Conservation (phyloP, 805 yeast species). For the Sugiyamaella lignohabitans region DNA sequence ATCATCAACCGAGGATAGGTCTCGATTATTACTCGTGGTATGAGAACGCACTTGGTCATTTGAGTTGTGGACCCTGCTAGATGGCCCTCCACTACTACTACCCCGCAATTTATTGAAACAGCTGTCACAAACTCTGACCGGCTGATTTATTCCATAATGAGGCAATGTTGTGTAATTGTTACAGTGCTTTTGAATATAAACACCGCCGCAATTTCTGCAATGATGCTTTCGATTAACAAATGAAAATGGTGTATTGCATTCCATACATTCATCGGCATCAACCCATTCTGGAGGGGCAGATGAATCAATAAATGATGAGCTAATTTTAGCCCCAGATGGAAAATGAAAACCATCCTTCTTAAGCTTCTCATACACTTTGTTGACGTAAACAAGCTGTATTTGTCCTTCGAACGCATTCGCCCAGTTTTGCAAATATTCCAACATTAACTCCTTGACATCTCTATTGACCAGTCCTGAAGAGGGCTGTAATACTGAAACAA, state of each 20-base stretch:
- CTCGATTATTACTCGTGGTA: constrained; percentile 5
- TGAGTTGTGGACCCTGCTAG: constrained; percentile 5
- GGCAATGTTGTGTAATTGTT: constrained; percentile 64
- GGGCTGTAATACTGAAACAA: constrained; percentile 41
- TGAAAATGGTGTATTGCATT: constrained; percentile 74
- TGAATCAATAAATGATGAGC: constrained; percentile 64
- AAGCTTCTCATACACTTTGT: constrained; percentile 53
- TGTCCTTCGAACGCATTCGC: constrained; percentile 64
- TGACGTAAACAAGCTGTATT: constrained; percentile 58
- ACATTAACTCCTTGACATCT: constrained; percentile 53
- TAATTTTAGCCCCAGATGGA: constrained; percentile 43
- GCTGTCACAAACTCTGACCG: constrained; percentile 90
- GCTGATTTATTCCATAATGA: constrained; percentile 75
- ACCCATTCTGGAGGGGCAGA: constrained; percentile 97
- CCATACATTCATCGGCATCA: constrained; percentile 93
- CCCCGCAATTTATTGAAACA: constrained; percentile 56
- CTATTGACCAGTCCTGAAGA: constrained; percentile 31
- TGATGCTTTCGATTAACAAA: constrained; percentile 89
- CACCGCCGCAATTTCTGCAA: constrained; percentile 96
- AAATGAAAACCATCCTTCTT: constrained; percentile 56
- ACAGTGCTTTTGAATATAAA: constrained; percentile 82
- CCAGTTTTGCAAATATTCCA: constrained; percentile 71
- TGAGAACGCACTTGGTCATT: constrained; percentile 11
- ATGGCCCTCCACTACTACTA: constrained; percentile 29
- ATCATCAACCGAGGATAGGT: constrained; percentile 25